Conservation (phyloP, 2,329 filamentous ascomycete genomes). For the Tolypocladium tundrense region DNA sequence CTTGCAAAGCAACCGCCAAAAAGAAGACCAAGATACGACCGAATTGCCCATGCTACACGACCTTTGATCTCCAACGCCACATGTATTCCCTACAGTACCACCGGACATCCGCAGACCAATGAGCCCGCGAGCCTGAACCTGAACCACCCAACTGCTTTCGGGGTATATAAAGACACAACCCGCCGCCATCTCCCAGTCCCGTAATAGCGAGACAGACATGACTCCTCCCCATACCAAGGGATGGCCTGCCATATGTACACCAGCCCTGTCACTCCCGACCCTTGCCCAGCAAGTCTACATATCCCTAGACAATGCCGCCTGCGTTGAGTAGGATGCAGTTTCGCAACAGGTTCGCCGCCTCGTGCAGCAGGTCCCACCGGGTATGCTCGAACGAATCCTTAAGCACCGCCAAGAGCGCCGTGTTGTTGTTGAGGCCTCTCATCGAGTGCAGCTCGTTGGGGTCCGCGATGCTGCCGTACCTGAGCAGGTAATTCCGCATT, state of each 20-base stretch:
- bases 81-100: background rate
- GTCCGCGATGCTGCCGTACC: constrained; percentile 59
- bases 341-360: constrained; percentile 68
- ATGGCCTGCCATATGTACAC: background rate
- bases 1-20: too few species aligned
- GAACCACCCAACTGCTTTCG: background rate
- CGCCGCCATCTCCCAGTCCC: background rate
- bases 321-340: constrained; percentile 58
- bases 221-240: background rate
- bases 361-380: constrained; percentile 84
- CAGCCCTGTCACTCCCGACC: background rate
- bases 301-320: constrained; percentile 15
- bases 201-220: background rate
- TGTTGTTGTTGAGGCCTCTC: constrained; percentile 70
- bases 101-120: background rate
- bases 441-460: constrained; percentile 69
- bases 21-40: background rate
- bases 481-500: constrained; percentile 69
- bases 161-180: background rate
- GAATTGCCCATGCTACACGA: background rate
- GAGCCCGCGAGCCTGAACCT: too few species aligned
- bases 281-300: background rate
- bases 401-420: constrained; percentile 71
- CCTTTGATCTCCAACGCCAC: background rate
- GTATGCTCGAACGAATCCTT: constrained; percentile 73